Conservation (phyloP, 495 filamentous ascomycete genomes). For the Astrothelium subdiscretum region DNA sequence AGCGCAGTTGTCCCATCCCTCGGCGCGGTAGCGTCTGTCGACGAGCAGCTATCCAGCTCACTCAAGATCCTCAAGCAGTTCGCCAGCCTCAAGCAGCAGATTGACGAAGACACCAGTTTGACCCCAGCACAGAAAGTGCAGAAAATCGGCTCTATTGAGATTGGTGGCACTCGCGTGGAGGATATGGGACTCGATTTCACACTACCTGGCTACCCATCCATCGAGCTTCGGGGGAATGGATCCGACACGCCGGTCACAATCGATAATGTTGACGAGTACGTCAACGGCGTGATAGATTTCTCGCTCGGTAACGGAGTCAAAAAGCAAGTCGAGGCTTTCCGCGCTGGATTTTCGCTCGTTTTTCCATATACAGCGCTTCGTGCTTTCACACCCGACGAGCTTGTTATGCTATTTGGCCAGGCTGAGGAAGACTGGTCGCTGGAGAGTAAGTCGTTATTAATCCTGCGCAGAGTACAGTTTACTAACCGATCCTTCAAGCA, state of each 20-base stretch:
- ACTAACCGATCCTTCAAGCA: slow-evolving; percentile 37
- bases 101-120: slow-evolving; percentile 57
- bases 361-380: slow-evolving; percentile 89
- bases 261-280: slow-evolving; percentile 75
- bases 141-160: slow-evolving; percentile 51
- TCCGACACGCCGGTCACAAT: slow-evolving; percentile 66
- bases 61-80: slow-evolving; percentile 84
- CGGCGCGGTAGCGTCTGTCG: slow-evolving; percentile 84
- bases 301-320: slow-evolving; percentile 80
- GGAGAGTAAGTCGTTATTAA: slow-evolving; percentile 57
- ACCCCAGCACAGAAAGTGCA: slow-evolving; percentile 56
- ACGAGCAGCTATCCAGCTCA: slow-evolving; percentile 73
- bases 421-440: slow-evolving; percentile 96
- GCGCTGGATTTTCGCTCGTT: slow-evolving; percentile 83
- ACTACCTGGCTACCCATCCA: slow-evolving; percentile 78
- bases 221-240: slow-evolving; percentile 71
- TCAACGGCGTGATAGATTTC: slow-evolving; percentile 84
- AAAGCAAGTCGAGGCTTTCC: slow-evolving; percentile 84
- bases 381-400: slow-evolving; percentile 90
- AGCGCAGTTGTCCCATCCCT: slow-evolving; percentile 71
- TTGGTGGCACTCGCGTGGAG: slow-evolving; percentile 68
- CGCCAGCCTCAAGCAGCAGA: slow-evolving; percentile 63
- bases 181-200: slow-evolving; percentile 91
- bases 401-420: slow-evolving; percentile 92
- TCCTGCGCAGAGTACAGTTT: slow-evolving; percentile 13